These are phyloP conservation scores for Peltaster fructicola DNA, from an alignment of 2,329 filamentous ascomycete genomes.

Conservation along the genomic window DNA sequence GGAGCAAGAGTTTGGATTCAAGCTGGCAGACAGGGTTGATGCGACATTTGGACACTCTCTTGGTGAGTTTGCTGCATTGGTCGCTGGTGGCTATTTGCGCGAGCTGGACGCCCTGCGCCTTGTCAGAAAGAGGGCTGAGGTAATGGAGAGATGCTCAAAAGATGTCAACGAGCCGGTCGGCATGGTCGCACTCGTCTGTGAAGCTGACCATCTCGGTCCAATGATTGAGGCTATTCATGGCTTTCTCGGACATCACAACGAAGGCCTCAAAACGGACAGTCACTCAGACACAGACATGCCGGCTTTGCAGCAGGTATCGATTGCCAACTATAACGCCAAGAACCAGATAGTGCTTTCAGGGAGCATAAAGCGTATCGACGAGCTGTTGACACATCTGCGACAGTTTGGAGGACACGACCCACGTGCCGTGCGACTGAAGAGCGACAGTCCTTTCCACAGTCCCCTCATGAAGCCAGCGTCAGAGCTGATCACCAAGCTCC, in stretches of 20 bases:
- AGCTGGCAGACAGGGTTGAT: slow-evolving; percentile 51
- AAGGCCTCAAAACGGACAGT: slow-evolving; percentile 51
- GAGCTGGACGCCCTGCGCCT: slow-evolving; percentile 64
- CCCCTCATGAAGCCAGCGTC: slow-evolving; percentile 80
- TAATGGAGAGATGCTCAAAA: slow-evolving; percentile 62
- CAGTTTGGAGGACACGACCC: slow-evolving; percentile 88
- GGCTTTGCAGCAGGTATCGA: slow-evolving; percentile 69
- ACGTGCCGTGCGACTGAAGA: slow-evolving; percentile 68
- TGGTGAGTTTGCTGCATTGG: slow-evolving; percentile 82
- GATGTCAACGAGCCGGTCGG: slow-evolving; percentile 60
- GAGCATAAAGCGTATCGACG: slow-evolving; percentile 64
- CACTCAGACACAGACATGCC: slow-evolving; percentile 41
- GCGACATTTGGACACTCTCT: slow-evolving; percentile 79
- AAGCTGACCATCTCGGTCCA: slow-evolving; percentile 53
- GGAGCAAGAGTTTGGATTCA: slow-evolving; percentile 69
- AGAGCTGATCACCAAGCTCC: slow-evolving; percentile 49
- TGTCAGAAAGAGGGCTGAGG: slow-evolving; percentile 59
- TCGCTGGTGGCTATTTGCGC: slow-evolving; percentile 61
- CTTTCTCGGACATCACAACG: slow-evolving; percentile 53
- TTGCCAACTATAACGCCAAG: slow-evolving; percentile 89
- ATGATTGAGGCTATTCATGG: slow-evolving; percentile 60
- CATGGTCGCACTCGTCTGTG: slow-evolving; percentile 86
- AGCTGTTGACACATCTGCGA: slow-evolving; percentile 64
- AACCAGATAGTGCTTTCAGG: slow-evolving; percentile 93
- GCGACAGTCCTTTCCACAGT: slow-evolving; percentile 79